Conservation (phyloP, 768 basidiomycete species). For the Kwoniella botswanensis region DNA sequence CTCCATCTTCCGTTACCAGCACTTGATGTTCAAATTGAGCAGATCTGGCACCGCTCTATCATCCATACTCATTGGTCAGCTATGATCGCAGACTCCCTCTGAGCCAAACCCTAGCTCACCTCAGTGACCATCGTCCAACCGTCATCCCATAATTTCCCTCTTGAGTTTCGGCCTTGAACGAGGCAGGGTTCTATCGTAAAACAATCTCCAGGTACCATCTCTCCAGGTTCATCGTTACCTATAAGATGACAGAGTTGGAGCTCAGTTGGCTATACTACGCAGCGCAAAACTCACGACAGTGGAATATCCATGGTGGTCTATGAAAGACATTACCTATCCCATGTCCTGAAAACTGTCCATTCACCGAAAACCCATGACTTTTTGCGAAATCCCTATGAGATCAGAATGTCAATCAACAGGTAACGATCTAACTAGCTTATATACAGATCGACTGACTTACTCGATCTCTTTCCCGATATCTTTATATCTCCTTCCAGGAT, state of each 20-base stretch:
- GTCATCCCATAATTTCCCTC: slow-evolving; percentile 81
- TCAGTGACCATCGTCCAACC: slow-evolving; percentile 93
- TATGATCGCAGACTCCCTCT: neutral
- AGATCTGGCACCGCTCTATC: slow-evolving; percentile 75
- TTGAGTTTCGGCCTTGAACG: slow-evolving; percentile 73
- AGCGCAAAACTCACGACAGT: slow-evolving; percentile 65
- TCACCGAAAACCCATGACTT: slow-evolving; percentile 66
- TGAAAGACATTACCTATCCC: slow-evolving; percentile 86
- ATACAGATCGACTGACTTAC: slow-evolving; percentile 28
- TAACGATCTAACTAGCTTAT: neutral
- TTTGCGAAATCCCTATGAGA: slow-evolving; percentile 43
- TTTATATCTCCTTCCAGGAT: slow-evolving; percentile 71
- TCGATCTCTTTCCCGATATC: slow-evolving; percentile 74
- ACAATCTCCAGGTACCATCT: slow-evolving; percentile 83
- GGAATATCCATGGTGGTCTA: slow-evolving; percentile 78
- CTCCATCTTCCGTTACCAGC: slow-evolving; percentile 76
- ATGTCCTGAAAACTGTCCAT: slow-evolving; percentile 78
- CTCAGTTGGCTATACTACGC: neutral
- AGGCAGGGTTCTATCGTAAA: slow-evolving; percentile 91
- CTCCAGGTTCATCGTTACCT: slow-evolving; percentile 83
- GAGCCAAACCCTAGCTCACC: slow-evolving; percentile 60
- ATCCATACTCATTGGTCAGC: neutral
- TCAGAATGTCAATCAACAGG: neutral
- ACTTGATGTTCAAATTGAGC: slow-evolving; percentile 91
- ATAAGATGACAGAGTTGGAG: neutral